These are phyloP conservation scores for Boletus patriciae DNA, from an alignment of 768 basidiomycete genomes.

Conservation along the genomic window DNA sequence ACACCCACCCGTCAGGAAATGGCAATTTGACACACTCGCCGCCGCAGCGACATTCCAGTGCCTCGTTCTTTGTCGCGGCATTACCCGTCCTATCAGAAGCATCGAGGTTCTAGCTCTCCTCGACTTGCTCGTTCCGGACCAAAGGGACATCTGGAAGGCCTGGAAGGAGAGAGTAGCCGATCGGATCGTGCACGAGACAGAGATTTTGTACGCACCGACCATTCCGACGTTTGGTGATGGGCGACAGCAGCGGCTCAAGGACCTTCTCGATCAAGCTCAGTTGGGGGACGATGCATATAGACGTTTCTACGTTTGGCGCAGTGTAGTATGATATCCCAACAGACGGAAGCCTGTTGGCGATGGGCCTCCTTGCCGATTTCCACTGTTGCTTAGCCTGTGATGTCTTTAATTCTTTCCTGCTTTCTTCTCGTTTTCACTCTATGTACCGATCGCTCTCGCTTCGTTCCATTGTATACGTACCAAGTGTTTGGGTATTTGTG, in stretches of 20 bases:
- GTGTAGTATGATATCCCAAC: no score
- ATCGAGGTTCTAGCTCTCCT: background rate
- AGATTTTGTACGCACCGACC: background rate
- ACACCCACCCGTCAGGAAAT: background rate
- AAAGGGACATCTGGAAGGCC: background rate
- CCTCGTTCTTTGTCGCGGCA: background rate
- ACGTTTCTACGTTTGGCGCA: background rate
- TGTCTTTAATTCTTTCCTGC: no score
- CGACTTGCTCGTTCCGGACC: background rate
- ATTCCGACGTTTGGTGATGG: background rate
- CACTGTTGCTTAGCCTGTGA: no score
- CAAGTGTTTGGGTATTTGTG: no score
- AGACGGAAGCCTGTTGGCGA: no score
- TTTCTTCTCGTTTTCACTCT: no score
- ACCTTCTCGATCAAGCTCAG: background rate
- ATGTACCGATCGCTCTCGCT: no score
- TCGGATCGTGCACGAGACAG: background rate
- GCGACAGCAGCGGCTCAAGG: background rate
- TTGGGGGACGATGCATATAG: background rate
- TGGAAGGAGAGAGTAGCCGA: constrained; percentile 5
- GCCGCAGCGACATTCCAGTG: background rate
- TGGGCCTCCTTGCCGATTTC: no score
- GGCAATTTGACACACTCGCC: background rate
- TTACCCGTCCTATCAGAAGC: background rate
- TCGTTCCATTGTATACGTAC: no score